Percentiles rank a stretch among this genome's conserved stretches.
Evolutionary conservation across 2,329 filamentous ascomycete species (phyloP).

Genomic region (Cytospora chrysosperma): DNA sequence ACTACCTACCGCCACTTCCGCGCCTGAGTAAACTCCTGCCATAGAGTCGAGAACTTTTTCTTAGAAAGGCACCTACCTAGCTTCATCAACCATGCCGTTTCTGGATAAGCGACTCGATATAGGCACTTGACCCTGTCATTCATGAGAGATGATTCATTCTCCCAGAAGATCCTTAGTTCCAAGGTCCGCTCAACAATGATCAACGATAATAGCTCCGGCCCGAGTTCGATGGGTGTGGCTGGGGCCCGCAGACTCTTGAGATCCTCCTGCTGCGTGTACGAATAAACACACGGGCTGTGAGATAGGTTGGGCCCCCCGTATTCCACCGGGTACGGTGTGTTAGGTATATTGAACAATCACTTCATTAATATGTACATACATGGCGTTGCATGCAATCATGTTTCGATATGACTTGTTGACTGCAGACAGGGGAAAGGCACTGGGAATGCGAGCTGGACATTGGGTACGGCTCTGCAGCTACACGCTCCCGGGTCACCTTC

Average conservation of each 20-base stretch:
- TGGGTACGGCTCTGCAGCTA: not conserved
- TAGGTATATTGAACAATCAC: not conserved
- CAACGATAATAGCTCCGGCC: too few species aligned
- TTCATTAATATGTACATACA: not conserved
- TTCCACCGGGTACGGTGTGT: not conserved
- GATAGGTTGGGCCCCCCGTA: not conserved
- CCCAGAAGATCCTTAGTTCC: not conserved
- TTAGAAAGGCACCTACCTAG: too few species aligned
- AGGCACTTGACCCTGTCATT: too few species aligned
- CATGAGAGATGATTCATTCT: too few species aligned
- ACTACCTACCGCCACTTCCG: too few species aligned
- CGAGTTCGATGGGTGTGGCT: not conserved
- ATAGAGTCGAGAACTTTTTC: too few species aligned
- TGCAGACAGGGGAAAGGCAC: not conserved
- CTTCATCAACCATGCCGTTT: too few species aligned
- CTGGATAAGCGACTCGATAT: too few species aligned
- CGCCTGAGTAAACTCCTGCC: too few species aligned
- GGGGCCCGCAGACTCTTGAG: not conserved
- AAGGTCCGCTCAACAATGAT: not conserved
- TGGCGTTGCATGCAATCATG: not conserved
- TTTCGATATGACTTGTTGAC: not conserved
- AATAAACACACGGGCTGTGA: too few species aligned
- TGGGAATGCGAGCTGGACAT: not conserved
- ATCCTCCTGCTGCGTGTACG: not conserved
- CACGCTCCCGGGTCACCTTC: not conserved